Conservation (phyloP, 768 basidiomycete species). For the Rhizopogon rudus region DNA sequence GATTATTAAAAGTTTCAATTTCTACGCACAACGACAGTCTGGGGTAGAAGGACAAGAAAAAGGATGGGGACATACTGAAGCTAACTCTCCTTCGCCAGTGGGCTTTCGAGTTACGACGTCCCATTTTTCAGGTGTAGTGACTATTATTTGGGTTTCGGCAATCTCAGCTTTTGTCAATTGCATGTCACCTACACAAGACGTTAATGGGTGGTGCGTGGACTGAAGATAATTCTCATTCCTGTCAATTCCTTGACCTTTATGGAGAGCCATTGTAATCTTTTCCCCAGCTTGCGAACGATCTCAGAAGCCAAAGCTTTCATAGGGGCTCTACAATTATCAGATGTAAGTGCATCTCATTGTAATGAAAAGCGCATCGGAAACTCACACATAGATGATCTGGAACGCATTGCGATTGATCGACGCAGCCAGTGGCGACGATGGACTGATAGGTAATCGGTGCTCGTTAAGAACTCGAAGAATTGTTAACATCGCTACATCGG, state of each 20-base stretch:
- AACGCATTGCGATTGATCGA: constrained; percentile 69
- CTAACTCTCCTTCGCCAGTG: constrained; percentile 94
- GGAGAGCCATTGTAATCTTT: constrained; percentile 81
- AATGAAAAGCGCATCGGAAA: neutral
- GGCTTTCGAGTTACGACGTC: constrained; percentile 98
- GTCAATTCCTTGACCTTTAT: constrained; percentile 90
- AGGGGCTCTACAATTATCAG: constrained; percentile 58
- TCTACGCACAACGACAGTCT: constrained; percentile 39
- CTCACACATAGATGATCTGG: constrained; percentile 96
- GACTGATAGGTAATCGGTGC: constrained; percentile 37
- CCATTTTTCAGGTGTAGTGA: constrained; percentile 99
- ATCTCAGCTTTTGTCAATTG: constrained; percentile 93
- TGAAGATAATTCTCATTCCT: constrained; percentile 37
- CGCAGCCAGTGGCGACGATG: constrained; percentile 30
- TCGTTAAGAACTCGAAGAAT: constrained; percentile 86
- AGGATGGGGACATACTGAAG: constrained; percentile 53
- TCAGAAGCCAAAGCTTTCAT: constrained; percentile 98
- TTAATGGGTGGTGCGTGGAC: neutral
- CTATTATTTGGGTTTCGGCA: constrained; percentile 92
- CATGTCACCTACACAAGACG: constrained; percentile 67
- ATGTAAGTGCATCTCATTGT: neutral
- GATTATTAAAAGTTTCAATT: constrained; percentile 90
- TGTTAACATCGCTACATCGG: constrained; percentile 93
- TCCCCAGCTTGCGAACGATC: constrained; percentile 90
- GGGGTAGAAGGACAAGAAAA: neutral